Evolutionary conservation across 352 stramenopile genomes (phyloP).

Genomic region (Albugo laibachii): DNA sequence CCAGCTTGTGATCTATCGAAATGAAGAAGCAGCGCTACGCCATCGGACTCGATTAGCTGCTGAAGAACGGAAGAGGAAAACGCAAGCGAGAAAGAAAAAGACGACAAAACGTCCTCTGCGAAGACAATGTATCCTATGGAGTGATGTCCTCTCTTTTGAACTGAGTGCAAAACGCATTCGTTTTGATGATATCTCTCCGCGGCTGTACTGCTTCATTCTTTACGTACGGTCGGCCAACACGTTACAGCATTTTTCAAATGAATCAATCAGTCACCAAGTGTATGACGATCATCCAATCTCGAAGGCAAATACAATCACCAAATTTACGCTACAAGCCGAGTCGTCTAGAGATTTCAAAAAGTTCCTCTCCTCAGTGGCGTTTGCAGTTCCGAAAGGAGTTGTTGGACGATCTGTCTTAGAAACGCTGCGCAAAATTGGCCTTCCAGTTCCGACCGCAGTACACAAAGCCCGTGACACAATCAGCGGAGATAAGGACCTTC

Average conservation of each 20-base stretch:
- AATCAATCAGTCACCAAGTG: too few relatives aligned
- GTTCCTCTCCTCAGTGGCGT: constrained; percentile 49
- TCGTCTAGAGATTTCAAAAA: constrained; percentile 52
- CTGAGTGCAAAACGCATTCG: constrained; percentile 57
- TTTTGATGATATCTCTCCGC: constrained; percentile 65
- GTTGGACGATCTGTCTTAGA: constrained; percentile 42
- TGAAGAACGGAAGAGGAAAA: constrained; percentile 14
- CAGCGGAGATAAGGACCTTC: constrained; percentile 11
- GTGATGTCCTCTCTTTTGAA: constrained; percentile 30
- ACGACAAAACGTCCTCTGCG: constrained; percentile 16
- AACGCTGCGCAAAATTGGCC: constrained; percentile 31
- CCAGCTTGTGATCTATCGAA: constrained; percentile 60
- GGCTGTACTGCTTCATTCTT: constrained; percentile 63
- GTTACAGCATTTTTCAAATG: too few relatives aligned
- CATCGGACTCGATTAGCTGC: constrained; percentile 14
- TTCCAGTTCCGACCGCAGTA: constrained; percentile 19
- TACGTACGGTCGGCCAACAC: constrained; percentile 13
- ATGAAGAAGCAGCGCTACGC: constrained; percentile 58
- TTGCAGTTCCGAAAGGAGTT: constrained; percentile 33
- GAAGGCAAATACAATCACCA: constrained; percentile 21
- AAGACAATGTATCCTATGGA: constrained; percentile 28
- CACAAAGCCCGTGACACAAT: constrained; percentile 1
- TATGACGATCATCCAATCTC: too few relatives aligned
- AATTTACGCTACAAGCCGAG: constrained; percentile 68
- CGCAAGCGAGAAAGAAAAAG: constrained; percentile 38